A percentile compares a stretch with the other conserved stretches of the same genome.
These are phyloP conservation scores for Trypanosoma cruzi DNA, from an alignment of 208 protist species.

Conservation along the genomic window DNA sequence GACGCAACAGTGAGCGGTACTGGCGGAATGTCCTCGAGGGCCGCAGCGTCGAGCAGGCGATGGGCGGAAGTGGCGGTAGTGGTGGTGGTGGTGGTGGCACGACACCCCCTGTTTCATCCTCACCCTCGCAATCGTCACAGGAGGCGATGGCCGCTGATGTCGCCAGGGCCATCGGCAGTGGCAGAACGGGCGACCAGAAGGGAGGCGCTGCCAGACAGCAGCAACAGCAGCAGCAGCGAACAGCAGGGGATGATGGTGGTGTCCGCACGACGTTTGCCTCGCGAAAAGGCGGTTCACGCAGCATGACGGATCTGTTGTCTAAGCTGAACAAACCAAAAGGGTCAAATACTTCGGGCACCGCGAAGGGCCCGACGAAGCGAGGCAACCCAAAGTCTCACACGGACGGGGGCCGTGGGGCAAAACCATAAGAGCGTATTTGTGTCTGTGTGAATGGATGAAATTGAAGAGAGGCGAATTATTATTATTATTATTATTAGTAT, in stretches of 20 bases:
- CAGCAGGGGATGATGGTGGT: constrained; percentile 21
- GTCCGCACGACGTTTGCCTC: constrained; percentile 25
- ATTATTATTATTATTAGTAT: too few relatives aligned
- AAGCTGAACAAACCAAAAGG: constrained; percentile 40
- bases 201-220: constrained; percentile 11
- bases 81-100: constrained; percentile 4
- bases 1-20: constrained; percentile 87
- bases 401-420: constrained; percentile 2
- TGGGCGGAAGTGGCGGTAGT: constrained; percentile 15
- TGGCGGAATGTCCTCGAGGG: constrained; percentile 85
- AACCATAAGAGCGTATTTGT: neutral
- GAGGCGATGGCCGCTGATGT: neutral
- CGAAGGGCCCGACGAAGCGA: neutral
- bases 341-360: neutral
- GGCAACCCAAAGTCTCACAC: neutral
- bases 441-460: neutral
- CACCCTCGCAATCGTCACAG: neutral
- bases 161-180: constrained; percentile 1
- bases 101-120: neutral
- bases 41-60: constrained; percentile 47
- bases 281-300: constrained; percentile 28
- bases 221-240: constrained; percentile 12
- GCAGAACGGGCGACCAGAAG: constrained; percentile 11
- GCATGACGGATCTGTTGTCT: constrained; percentile 35
- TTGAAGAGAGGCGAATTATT: too few relatives aligned